Conservation (phyloP, 208 protist species). For the Leishmania lainsoni region DNA sequence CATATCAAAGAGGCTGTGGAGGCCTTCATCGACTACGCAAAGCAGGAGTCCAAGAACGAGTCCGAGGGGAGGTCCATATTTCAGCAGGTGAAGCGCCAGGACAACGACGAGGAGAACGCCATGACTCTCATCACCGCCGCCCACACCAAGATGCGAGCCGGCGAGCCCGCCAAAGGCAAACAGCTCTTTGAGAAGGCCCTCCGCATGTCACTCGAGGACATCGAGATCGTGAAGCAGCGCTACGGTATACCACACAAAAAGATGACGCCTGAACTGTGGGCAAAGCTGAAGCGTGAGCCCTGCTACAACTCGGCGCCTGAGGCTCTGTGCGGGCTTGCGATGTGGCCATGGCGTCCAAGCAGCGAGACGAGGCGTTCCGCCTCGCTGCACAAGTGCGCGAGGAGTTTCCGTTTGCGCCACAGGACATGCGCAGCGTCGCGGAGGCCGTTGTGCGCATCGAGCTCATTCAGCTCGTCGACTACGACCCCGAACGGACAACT, state of each 20-base stretch:
- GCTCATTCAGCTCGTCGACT: conserved; percentile 63
- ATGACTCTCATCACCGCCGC: conserved; percentile 81
- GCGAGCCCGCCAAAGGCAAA: conserved; percentile 71
- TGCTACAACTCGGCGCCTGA: conserved; percentile 85
- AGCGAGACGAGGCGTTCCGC: conserved; percentile 47
- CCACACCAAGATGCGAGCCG: conserved; percentile 64
- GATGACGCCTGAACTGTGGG: conserved; percentile 66
- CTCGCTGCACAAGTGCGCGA: conserved; percentile 51
- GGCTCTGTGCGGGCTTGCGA: conserved; percentile 79
- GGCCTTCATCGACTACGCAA: conserved; percentile 84
- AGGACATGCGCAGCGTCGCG: conserved; percentile 71
- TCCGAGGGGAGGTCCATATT: conserved; percentile 57
- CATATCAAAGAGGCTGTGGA: conserved; percentile 88
- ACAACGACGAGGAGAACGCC: conserved; percentile 89
- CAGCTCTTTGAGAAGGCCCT: conserved; percentile 77
- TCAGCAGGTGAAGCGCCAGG: conserved; percentile 60
- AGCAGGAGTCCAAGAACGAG: conserved; percentile 63
- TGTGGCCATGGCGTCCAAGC: conserved; percentile 68
- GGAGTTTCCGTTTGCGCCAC: conserved; percentile 75
- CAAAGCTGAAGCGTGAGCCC: conserved; percentile 66
- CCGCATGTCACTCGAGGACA: conserved; percentile 48
- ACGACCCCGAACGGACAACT: conserved; percentile 83
- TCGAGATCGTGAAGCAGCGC: conserved; percentile 52
- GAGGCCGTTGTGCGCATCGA: conserved; percentile 86
- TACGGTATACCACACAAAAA: conserved; percentile 75